Evolutionary conservation across 1,139 yeast species (phyloP).

Genomic region (Trichomonascaceae sp.): DNA sequence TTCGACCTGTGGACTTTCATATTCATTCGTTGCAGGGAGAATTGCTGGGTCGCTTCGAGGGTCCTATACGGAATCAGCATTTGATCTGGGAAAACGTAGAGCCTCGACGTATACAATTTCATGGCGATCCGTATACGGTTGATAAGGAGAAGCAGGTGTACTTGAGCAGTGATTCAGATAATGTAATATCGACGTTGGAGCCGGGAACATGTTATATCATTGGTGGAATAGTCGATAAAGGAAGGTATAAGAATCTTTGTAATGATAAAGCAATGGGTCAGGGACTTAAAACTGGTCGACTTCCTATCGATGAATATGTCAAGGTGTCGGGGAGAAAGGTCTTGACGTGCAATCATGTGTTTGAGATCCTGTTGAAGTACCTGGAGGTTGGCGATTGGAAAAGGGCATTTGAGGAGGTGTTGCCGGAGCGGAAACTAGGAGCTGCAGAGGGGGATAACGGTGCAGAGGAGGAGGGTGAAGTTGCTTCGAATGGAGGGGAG

Average conservation of each 20-base stretch:
- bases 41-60: slow-evolving; percentile 63
- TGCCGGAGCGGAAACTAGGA: slow-evolving; percentile 70
- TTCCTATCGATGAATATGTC: slow-evolving; percentile 85
- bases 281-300: slow-evolving; percentile 65
- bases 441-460: slow-evolving; percentile 9
- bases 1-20: slow-evolving; percentile 51
- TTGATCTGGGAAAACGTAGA: slow-evolving; percentile 60
- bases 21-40: slow-evolving; percentile 64
- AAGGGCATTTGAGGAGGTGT: slow-evolving; percentile 70
- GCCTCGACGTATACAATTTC: slow-evolving; percentile 30
- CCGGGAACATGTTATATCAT: slow-evolving; percentile 72
- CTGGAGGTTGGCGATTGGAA: slow-evolving; percentile 78
- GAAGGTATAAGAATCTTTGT: slow-evolving; percentile 80
- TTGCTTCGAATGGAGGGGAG: neutral
- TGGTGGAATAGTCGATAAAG: slow-evolving; percentile 96
- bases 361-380: slow-evolving; percentile 79
- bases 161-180: slow-evolving; percentile 82
- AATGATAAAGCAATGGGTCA: slow-evolving; percentile 69
- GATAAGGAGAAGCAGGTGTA: slow-evolving; percentile 50
- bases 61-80: slow-evolving; percentile 50
- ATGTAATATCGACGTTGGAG: slow-evolving; percentile 53
- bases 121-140: slow-evolving; percentile 39
- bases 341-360: slow-evolving; percentile 89
- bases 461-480: slow-evolving; percentile 9
- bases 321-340: slow-evolving; percentile 81